Base-by-base conservation (phyloP, 2,329 filamentous ascomycete species). In the Huntiella moniliformis region DNA sequence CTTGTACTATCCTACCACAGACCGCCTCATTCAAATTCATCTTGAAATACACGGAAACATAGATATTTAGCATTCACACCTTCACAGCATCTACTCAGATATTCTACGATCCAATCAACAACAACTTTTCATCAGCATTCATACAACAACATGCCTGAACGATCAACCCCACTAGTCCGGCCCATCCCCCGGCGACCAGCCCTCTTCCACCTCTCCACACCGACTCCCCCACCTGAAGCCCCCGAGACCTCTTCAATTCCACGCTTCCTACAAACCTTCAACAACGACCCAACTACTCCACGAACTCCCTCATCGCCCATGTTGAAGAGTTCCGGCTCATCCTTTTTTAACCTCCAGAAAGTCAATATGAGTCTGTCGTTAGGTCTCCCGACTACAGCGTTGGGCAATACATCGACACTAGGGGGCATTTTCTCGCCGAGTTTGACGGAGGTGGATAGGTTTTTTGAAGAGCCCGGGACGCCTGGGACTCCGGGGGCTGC, bases 401-500 rank as follows among this genome's bases (percentile, higher is more conserved):
- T 28, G 44, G 22, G 10, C 94, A 85, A 3, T 79, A 28, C 82
- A 7, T 87, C 85, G 2, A 94, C 91, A 0, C 72, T 98, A 4
- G 82, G 81, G 54, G 88, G 91, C 46, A 98, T 98, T 56, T 98
- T 93, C 66, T 78, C 77, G 8, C 77, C 76, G 5, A 73, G 74
- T 1, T 69, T 71, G 31, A 71, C 72, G 48, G 66, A 71, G 38
- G 61, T 61, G 52, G 62, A 70, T 53, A 60, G 66, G 55, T 57
- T 58, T 48, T 58, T 59, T 45, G 56, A 75, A 52, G 76, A 78
- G 51, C 61, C 68, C 3, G 66, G 70, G 46, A 86, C 80, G 8
- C 84, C 84, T 2, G 91, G 80, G 79, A 83, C 80, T 17, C 82
- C 77, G 0, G 84, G 83, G 33, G 73, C 80, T 31, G 60, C 62